Base-by-base conservation (phyloP, 179 eudicot species). In the Corrigiola litoralis region DNA sequence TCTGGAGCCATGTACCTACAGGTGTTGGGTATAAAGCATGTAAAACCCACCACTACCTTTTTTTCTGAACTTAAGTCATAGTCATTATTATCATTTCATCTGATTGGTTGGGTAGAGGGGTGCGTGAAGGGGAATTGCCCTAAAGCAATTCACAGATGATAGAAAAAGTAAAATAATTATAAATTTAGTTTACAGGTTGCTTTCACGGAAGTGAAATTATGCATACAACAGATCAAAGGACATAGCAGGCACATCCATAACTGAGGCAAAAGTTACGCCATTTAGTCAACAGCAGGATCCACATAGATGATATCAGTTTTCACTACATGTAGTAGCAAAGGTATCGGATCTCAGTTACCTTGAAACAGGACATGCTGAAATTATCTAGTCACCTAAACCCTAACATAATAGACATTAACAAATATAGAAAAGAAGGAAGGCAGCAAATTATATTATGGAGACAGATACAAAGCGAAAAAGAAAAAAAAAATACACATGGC, bases 1-100 rank as follows among this genome's bases (percentile, higher is more conserved):
- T 91, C 97, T 7, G 97, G 97, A 60, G 97, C 97, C 58, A 89
- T 61, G 77, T 91, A 91, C 72, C 97, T 91, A 69, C 24, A 52
- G 37, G 41, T 42, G 42, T 59, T 27, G 4, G 67, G 45, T 18
- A 41, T 23, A 63, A 61, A 34, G 61, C 11, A 32, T 41, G 45
- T 23, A 47, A 70, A 56, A 25, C n/a, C 66, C 37, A 61, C 25
- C 48, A 45, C 28, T 53, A 54, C 3, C 10, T 2, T 17, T 40
- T 7, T 56, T 2, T 21, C 6, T 18, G 4, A 38, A 24, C 24
- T n/a, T n/a, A n/a, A n/a, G n/a, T n/a, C n/a, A n/a, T n/a, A n/a
- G n/a, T n/a, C n/a, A n/a, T n/a, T n/a, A n/a, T n/a, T n/a, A n/a
- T n/a, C n/a, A n/a, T n/a, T n/a, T n/a, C n/a, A n/a, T n/a, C n/a